Conservation (phyloP, 2,329 filamentous ascomycete genomes). For the Aspergillus carbonarius region DNA sequence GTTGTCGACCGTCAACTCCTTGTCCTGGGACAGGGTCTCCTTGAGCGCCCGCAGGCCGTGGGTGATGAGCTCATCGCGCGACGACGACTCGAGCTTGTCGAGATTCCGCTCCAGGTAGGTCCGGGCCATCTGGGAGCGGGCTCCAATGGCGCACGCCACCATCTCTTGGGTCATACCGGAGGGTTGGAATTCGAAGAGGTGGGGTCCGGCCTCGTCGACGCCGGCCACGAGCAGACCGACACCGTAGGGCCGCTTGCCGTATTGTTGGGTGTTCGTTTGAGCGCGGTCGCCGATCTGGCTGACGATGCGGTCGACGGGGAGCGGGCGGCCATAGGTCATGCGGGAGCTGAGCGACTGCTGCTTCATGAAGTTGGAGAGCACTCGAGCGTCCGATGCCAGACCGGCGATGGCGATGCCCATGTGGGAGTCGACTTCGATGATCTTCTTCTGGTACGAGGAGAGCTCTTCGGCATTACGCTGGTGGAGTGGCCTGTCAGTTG, state of each 20-base stretch:
- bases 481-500: constrained; percentile 7
- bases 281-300: constrained; percentile 92
- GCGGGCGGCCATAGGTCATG: constrained; percentile 91
- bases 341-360: constrained; percentile 95
- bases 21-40: constrained; percentile 94
- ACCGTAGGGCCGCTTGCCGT: constrained; percentile 93
- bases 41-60: constrained; percentile 90
- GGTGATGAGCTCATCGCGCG: constrained; percentile 80
- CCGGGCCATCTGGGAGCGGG: constrained; percentile 92
- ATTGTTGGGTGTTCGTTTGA: constrained; percentile 96
- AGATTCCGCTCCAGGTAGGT: constrained; percentile 95
- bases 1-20: constrained; percentile 96
- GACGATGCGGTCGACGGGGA: constrained; percentile 86
- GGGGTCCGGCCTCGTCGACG: constrained; percentile 88
- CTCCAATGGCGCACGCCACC: constrained; percentile 92
- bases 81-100: constrained; percentile 73
- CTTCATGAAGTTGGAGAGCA: constrained; percentile 99
- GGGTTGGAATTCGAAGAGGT: constrained; percentile 98
- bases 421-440: constrained; percentile 95
- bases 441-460: constrained; percentile 99
- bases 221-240: constrained; percentile 90
- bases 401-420: constrained; percentile 94
- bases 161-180: constrained; percentile 96
- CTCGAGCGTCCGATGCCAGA: constrained; percentile 94
- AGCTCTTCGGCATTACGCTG: constrained; percentile 98